These are phyloP conservation scores for Rubia balearica DNA, from an alignment of 305 asterid species.

Conservation along the genomic window DNA sequence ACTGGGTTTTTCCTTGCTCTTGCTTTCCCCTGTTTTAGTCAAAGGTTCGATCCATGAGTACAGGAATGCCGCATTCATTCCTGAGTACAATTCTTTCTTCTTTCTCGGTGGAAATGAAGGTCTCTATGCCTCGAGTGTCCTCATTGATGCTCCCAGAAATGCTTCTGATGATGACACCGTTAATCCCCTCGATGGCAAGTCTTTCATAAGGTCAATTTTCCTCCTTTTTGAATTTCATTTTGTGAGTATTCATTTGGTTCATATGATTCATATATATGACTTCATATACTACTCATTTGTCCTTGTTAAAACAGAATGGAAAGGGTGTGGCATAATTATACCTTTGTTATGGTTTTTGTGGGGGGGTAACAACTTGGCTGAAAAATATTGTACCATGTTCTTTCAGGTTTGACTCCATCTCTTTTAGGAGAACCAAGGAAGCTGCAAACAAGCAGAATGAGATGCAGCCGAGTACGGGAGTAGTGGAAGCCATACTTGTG, in stretches of 20 bases:
- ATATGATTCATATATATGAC: too few relatives aligned
- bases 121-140: conserved; percentile 69
- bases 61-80: conserved; percentile 69
- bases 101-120: conserved; percentile 89
- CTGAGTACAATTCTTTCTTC: conserved; percentile 81
- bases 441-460: conserved; percentile 64
- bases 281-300: neutral
- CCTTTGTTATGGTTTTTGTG: conserved; percentile 1
- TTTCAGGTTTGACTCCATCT: conserved; percentile 79
- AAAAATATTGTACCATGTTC: conserved; percentile 9
- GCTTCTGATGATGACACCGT: conserved; percentile 44
- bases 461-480: conserved; percentile 84
- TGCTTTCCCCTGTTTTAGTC: conserved; percentile 29
- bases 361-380: neutral
- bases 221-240: neutral
- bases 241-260: neutral
- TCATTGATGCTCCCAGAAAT: conserved; percentile 33
- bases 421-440: conserved; percentile 65
- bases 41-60: conserved; percentile 93
- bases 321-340: neutral
- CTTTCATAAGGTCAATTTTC: conserved; percentile 66
- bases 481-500: conserved; percentile 78
- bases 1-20: conserved; percentile 9
- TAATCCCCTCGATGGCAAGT: conserved; percentile 77
- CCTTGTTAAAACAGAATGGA: neutral